These are phyloP conservation scores for Rhodotorula kratochvilovae DNA, from an alignment of 768 basidiomycete genomes.

Conservation along the genomic window DNA sequence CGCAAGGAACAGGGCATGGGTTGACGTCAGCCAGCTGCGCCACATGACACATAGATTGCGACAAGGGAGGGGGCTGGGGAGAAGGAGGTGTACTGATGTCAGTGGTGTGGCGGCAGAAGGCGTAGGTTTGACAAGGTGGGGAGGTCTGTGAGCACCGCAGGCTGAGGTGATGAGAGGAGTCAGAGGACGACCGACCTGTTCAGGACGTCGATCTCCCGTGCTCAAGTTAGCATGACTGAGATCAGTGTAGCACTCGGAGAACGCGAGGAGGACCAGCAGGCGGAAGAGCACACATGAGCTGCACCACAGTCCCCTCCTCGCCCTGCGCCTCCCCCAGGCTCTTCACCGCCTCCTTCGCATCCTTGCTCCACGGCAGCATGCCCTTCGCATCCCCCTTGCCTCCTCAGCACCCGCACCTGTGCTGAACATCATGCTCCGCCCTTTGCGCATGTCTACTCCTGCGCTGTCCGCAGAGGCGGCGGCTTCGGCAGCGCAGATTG, in stretches of 20 bases:
- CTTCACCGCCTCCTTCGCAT: slow-evolving; percentile 62
- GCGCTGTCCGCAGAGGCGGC: slow-evolving; percentile 46
- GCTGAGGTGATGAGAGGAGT: too few relatives aligned
- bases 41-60: too few relatives aligned
- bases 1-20: too few relatives aligned
- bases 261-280: too few relatives aligned
- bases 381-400: neutral
- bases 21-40: too few relatives aligned
- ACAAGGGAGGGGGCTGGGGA: too few relatives aligned
- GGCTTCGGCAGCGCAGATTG: slow-evolving; percentile 72
- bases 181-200: slow-evolving; percentile 64
- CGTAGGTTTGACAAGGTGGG: too few relatives aligned
- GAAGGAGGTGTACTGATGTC: too few relatives aligned
- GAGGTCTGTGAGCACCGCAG: too few relatives aligned
- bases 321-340: slow-evolving; percentile 55
- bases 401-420: neutral
- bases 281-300: slow-evolving; percentile 51
- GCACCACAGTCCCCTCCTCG: slow-evolving; percentile 19
- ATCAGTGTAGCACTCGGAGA: too few relatives aligned
- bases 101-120: too few relatives aligned
- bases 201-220: slow-evolving; percentile 59
- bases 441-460: neutral
- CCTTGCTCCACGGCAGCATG: slow-evolving; percentile 57
- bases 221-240: neutral
- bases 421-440: neutral